These are phyloP conservation scores for Rubus parviflorus DNA, from an alignment of 306 rosid species.

Conservation along the genomic window DNA sequence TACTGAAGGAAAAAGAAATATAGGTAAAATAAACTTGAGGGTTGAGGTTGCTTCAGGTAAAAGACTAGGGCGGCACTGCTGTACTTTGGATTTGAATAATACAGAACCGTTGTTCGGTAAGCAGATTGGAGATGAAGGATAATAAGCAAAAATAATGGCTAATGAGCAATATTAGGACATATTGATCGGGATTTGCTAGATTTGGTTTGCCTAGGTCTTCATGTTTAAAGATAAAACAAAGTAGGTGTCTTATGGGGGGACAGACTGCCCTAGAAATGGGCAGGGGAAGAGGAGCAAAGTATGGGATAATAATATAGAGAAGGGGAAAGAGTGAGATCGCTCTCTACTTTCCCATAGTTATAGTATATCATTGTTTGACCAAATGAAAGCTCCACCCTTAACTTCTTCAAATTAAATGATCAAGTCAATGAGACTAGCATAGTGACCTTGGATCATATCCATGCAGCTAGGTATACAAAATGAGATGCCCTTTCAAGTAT, in stretches of 20 bases:
- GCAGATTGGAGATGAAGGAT: conserved; percentile 10
- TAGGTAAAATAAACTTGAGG: background rate
- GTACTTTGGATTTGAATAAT: conserved; percentile 1
- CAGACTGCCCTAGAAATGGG: conserved; percentile 32
- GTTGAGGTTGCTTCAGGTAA: background rate
- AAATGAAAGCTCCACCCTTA: conserved; percentile 10
- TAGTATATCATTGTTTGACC: conserved; percentile 21
- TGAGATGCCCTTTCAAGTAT: background rate
- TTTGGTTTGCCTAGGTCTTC: conserved; percentile 23
- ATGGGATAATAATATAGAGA: background rate
- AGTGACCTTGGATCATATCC: conserved; percentile 1
- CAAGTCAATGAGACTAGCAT: conserved; percentile 10
- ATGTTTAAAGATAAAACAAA: conserved; percentile 22
- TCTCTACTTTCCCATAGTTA: background rate
- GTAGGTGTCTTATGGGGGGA: conserved; percentile 27
- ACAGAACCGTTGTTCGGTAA: conserved; percentile 6
- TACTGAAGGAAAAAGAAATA: background rate
- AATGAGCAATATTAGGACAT: conserved; percentile 22
- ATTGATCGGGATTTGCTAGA: conserved; percentile 38
- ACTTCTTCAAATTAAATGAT: background rate
- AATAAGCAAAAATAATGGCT: conserved; percentile 8
- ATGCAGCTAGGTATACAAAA: background rate
- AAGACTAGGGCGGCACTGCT: conserved; percentile 14
- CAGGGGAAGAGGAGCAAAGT: conserved; percentile 26
- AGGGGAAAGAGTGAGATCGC: conserved; percentile 11